These are phyloP conservation scores for Stenogyne calaminthoides DNA, from an alignment of 305 asterid species.

Conservation along the genomic window DNA sequence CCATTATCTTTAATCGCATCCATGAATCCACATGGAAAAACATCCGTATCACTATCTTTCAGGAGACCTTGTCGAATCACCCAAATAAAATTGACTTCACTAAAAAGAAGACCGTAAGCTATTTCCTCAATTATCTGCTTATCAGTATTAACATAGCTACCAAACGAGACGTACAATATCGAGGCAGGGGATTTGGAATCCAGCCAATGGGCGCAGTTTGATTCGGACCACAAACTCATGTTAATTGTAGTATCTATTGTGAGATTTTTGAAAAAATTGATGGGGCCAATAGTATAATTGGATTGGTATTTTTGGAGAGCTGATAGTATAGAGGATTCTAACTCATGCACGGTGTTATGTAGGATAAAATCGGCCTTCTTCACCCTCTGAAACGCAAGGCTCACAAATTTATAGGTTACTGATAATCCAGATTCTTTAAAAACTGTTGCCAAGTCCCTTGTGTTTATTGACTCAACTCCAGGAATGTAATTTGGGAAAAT, in stretches of 20 bases:
- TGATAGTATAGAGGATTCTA: constrained; percentile 41
- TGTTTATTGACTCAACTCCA: constrained; percentile 44
- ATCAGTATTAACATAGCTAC: not conserved
- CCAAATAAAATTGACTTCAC: constrained; percentile 55
- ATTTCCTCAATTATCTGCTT: constrained; percentile 37
- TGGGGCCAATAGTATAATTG: constrained; percentile 38
- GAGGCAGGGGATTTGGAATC: not conserved
- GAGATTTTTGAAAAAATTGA: constrained; percentile 34
- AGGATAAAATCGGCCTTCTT: constrained; percentile 52
- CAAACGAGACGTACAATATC: constrained; percentile 12
- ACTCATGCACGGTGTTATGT: constrained; percentile 56
- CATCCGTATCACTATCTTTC: constrained; percentile 29
- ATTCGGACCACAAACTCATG: constrained; percentile 30
- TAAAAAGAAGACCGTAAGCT: constrained; percentile 47
- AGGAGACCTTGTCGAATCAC: constrained; percentile 46
- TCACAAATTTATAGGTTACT: constrained; percentile 16
- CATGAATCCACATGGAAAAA: constrained; percentile 40
- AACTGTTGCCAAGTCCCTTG: constrained; percentile 42
- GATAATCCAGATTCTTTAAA: constrained; percentile 35
- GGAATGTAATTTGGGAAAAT: constrained; percentile 56
- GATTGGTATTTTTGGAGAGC: constrained; percentile 42
- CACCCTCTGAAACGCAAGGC: constrained; percentile 39
- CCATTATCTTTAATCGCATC: constrained; percentile 2
- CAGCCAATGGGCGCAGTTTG: constrained; percentile 14
- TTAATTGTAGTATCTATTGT: constrained; percentile 10